Conservation (phyloP, 176 grass and related monocot genomes). For the Oryza brachyantha region DNA sequence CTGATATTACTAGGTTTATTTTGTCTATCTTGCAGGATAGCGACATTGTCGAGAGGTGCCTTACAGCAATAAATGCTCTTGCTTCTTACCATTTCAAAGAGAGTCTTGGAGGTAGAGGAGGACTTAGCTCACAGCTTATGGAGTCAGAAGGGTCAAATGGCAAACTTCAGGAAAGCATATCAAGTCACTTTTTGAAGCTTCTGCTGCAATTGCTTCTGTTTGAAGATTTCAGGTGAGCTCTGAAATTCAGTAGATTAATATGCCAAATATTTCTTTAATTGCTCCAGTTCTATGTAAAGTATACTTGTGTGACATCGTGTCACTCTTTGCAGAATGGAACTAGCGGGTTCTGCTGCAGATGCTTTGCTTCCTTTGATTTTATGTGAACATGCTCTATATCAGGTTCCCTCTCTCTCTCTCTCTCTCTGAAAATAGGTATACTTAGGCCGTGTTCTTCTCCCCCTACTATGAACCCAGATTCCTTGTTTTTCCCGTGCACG, state of each 20-base stretch:
- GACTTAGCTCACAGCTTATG: slow-evolving; percentile 53
- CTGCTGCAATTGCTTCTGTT: slow-evolving; percentile 78
- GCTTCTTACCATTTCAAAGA: slow-evolving; percentile 94
- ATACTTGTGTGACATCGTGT: background rate
- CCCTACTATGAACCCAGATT: no score
- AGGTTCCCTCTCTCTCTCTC: slow-evolving; percentile 40
- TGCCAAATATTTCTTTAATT: slow-evolving; percentile 3
- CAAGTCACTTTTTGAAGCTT: slow-evolving; percentile 79
- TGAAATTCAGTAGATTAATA: slow-evolving; percentile 3
- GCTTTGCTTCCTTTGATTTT: slow-evolving; percentile 85
- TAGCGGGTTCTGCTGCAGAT: slow-evolving; percentile 89
- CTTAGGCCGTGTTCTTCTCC: no score
- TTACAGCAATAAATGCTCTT: slow-evolving; percentile 80
- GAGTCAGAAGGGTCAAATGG: slow-evolving; percentile 63
- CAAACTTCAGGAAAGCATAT: slow-evolving; percentile 68
- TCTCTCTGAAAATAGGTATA: background rate
- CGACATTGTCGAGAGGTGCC: slow-evolving; percentile 91
- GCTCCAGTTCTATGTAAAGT: background rate
- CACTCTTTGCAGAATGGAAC: slow-evolving; percentile 69
- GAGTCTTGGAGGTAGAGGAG: slow-evolving; percentile 62
- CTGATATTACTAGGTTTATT: slow-evolving; percentile 30
- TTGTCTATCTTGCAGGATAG: slow-evolving; percentile 56
- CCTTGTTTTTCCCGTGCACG: no score
- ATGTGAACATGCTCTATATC: slow-evolving; percentile 84
- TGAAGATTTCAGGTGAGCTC: slow-evolving; percentile 84